Percentiles rank a stretch among this genome's conserved stretches.
phyloP scores from a whole-genome alignment of 2,329 filamentous ascomycete genomes.

The Metarhizium rileyi region DNA sequence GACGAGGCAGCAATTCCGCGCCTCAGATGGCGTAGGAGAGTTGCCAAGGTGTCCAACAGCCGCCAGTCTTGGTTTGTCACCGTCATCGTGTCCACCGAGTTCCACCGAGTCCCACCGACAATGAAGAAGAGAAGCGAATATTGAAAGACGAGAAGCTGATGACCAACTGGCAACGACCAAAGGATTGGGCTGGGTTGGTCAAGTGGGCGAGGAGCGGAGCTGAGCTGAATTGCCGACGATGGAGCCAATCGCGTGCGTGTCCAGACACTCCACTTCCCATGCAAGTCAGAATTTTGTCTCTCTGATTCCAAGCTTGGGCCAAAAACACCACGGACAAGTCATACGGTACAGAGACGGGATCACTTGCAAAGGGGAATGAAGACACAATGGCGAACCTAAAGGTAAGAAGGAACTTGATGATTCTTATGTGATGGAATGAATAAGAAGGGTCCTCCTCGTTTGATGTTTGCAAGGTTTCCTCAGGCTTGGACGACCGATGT shows the following conservation, averaged over 20 bases:
- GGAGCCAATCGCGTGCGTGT: neutral
- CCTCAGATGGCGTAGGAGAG: too few relatives aligned
- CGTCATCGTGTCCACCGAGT: too few relatives aligned
- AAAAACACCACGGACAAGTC: slow-evolving; percentile 1
- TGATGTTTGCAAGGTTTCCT: neutral
- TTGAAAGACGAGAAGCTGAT: too few relatives aligned
- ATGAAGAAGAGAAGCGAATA: neutral
- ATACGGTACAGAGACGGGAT: neutral
- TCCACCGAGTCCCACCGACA: neutral
- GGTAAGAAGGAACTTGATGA: slow-evolving; percentile 4
- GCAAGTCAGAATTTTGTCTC: slow-evolving; percentile 4
- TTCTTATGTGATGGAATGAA: too few relatives aligned
- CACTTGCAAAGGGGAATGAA: neutral
- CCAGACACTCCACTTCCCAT: neutral
- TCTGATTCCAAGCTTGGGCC: neutral
- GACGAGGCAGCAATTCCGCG: too few relatives aligned
- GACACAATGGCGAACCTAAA: slow-evolving; percentile 13
- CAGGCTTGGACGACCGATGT: too few relatives aligned
- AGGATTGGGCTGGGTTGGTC: neutral
- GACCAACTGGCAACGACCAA: too few relatives aligned
- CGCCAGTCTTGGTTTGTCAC: too few relatives aligned
- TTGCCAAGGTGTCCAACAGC: too few relatives aligned
- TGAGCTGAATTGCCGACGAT: neutral
- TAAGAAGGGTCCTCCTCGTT: too few relatives aligned
- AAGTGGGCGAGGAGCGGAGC: neutral